A percentile compares a stretch with the other conserved stretches of the same genome.
phyloP scores from a whole-genome alignment of 2,329 filamentous ascomycete genomes.

The Clonostachys byssicola region DNA sequence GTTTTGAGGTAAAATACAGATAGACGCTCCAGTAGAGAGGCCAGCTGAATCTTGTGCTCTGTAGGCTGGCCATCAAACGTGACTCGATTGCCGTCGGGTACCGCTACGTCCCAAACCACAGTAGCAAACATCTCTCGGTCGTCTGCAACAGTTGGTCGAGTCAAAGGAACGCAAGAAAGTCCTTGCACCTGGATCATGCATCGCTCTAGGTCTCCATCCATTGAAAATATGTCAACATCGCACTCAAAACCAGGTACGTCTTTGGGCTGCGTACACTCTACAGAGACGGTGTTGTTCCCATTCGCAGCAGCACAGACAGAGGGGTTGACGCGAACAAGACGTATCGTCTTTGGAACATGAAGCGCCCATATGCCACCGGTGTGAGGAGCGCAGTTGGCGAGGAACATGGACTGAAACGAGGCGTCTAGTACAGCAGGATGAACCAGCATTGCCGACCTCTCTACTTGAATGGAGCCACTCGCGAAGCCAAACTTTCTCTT shows the following conservation, averaged over 20 bases:
- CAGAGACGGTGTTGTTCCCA: too few species aligned
- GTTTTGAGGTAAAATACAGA: conserved; percentile 15
- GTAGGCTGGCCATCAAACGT: too few species aligned
- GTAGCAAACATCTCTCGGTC: conserved; percentile 11
- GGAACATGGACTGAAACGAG: conserved; percentile 20
- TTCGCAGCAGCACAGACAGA: too few species aligned
- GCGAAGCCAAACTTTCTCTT: conserved; percentile 6
- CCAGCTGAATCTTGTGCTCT: conserved; percentile 6
- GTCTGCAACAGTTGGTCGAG: conserved; percentile 7
- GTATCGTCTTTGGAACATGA: conserved; percentile 19
- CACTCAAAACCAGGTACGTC: too few species aligned
- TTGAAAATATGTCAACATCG: too few species aligned
- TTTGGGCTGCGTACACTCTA: too few species aligned
- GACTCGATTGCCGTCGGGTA: conserved; percentile 3
- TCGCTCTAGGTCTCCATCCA: conserved; percentile 3
- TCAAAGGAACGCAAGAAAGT: conserved; percentile 8
- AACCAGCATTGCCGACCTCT: conserved; percentile 10
- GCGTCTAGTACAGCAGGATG: conserved; percentile 23
- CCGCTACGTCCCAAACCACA: conserved; percentile 6
- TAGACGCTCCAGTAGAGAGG: conserved; percentile 10
- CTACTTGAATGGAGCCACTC: background rate
- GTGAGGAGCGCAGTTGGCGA: conserved; percentile 18
- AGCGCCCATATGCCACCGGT: conserved; percentile 19
- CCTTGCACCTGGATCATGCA: conserved; percentile 10
- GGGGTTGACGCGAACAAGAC: conserved; percentile 9